These are phyloP conservation scores for Uronychia setigera DNA, from an alignment of 73 alveolate species.

Conservation along the genomic window DNA sequence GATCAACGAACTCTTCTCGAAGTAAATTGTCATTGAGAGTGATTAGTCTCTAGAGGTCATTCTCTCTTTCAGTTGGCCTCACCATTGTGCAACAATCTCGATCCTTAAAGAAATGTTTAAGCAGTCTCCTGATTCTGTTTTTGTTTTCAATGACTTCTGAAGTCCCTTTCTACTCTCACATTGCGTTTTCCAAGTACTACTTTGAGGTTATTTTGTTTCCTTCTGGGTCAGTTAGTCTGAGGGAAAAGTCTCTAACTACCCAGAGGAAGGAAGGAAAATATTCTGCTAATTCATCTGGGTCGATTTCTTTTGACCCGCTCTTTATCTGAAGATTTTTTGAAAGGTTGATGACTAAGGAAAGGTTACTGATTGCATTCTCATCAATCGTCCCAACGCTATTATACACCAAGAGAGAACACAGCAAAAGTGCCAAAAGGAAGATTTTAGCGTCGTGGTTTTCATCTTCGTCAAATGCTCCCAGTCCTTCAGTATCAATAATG, in stretches of 20 bases:
- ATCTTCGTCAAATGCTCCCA: constrained; percentile 64
- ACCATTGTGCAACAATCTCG: constrained; percentile 80
- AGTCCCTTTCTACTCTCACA: constrained; percentile 74
- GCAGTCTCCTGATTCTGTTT: constrained; percentile 70
- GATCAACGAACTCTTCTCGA: constrained; percentile 79
- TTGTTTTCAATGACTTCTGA: constrained; percentile 75
- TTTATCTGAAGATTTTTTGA: constrained; percentile 70
- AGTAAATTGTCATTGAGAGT: constrained; percentile 48
- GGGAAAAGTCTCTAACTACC: constrained; percentile 96
- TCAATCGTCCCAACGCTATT: constrained; percentile 88
- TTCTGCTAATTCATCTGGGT: constrained; percentile 82
- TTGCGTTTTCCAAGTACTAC: constrained; percentile 89
- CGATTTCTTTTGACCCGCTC: constrained; percentile 49
- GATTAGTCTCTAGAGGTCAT: constrained; percentile 59
- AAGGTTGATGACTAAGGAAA: constrained; percentile 75
- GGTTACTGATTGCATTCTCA: constrained; percentile 75
- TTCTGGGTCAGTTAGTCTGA: constrained; percentile 81
- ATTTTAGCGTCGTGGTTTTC: constrained; percentile 75
- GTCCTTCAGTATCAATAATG: constrained; percentile 88
- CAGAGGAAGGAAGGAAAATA: constrained; percentile 93
- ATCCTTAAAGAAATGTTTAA: constrained; percentile 70
- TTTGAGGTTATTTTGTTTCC: constrained; percentile 86
- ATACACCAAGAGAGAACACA: constrained; percentile 80
- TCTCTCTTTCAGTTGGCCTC: constrained; percentile 75
- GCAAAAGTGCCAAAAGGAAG: constrained; percentile 80